A percentile compares a stretch with the other conserved stretches of the same genome.
These are phyloP conservation scores for Plectosphaerella sp. DNA, from an alignment of 2,329 filamentous ascomycete genomes.

Conservation along the genomic window DNA sequence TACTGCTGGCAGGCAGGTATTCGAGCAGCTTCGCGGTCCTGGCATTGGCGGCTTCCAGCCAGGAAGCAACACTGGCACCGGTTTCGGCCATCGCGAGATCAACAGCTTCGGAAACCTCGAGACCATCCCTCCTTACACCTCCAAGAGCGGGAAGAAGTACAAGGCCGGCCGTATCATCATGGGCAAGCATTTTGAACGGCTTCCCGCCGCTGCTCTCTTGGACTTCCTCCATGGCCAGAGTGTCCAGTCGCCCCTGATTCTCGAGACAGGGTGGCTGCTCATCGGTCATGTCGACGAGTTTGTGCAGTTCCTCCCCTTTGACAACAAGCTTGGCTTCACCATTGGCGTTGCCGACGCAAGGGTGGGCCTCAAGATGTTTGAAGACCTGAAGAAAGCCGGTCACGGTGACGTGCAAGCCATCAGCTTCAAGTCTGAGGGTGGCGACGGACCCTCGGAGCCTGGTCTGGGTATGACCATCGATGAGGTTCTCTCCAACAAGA, in stretches of 20 bases:
- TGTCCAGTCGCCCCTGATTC: slow-evolving; percentile 25
- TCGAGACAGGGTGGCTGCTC: slow-evolving; percentile 26
- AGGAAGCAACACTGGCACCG: slow-evolving; percentile 11
- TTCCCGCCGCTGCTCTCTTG: slow-evolving; percentile 21
- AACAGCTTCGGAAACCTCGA: slow-evolving; percentile 28
- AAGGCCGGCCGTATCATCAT: background rate
- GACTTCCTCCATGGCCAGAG: slow-evolving; percentile 26
- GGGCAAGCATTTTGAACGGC: slow-evolving; percentile 6
- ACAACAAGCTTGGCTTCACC: slow-evolving; percentile 14
- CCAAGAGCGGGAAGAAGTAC: slow-evolving; percentile 1
- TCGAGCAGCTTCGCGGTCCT: slow-evolving; percentile 22
- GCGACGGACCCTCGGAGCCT: background rate
- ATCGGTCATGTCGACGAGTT: slow-evolving; percentile 28
- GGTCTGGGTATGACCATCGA: slow-evolving; percentile 8
- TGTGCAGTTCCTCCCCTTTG: slow-evolving; percentile 23
- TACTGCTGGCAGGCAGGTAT: slow-evolving; percentile 23
- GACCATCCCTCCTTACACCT: slow-evolving; percentile 26
- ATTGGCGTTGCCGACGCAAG: slow-evolving; percentile 16
- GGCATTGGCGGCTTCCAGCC: slow-evolving; percentile 25
- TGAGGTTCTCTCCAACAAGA: slow-evolving; percentile 7
- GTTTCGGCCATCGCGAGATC: slow-evolving; percentile 26
- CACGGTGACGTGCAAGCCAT: slow-evolving; percentile 13
- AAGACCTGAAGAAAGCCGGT: slow-evolving; percentile 14
- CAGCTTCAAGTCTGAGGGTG: background rate
- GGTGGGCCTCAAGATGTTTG: slow-evolving; percentile 18